Conservation (phyloP, 129 eudicot species). For the Artemisia argyi region DNA sequence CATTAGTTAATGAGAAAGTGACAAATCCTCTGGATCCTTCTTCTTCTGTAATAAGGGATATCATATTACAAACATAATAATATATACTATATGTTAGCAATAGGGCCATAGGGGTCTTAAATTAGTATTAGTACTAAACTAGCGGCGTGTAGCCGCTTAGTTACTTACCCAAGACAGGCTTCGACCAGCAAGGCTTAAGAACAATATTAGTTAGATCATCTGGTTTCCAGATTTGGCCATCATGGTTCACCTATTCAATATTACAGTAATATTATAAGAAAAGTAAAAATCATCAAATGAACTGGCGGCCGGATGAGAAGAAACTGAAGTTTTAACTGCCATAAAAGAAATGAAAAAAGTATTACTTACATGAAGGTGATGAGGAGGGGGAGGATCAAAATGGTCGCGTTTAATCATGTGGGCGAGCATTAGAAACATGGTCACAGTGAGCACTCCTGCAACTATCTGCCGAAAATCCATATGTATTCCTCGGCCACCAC, state of each 20-base stretch:
- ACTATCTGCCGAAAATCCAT: conserved; percentile 87
- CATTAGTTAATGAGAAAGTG: conserved; percentile 92
- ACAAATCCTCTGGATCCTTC: conserved; percentile 74
- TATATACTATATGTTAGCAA: too few species aligned
- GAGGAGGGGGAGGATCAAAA: conserved; percentile 51
- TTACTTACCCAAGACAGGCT: conserved; percentile 57
- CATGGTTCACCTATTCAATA: neutral
- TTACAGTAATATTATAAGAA: too few species aligned
- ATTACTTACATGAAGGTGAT: conserved; percentile 30
- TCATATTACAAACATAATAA: too few species aligned
- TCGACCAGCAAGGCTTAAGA: conserved; percentile 84
- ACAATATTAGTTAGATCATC: conserved; percentile 32
- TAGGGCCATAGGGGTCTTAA: neutral
- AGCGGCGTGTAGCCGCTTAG: neutral
- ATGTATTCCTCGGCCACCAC: too few species aligned
- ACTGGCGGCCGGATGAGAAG: too few species aligned
- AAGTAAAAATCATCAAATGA: too few species aligned
- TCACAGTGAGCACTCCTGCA: conserved; percentile 79
- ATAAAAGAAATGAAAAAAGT: neutral
- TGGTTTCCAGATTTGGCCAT: conserved; percentile 47
- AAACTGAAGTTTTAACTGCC: too few species aligned
- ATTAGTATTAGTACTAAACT: neutral
- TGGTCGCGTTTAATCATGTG: conserved; percentile 90
- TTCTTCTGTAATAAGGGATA: conserved; percentile 30
- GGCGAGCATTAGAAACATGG: conserved; percentile 97